Conservation (phyloP, 139 green algal species). For the Chlamydomonas eustigma region DNA sequence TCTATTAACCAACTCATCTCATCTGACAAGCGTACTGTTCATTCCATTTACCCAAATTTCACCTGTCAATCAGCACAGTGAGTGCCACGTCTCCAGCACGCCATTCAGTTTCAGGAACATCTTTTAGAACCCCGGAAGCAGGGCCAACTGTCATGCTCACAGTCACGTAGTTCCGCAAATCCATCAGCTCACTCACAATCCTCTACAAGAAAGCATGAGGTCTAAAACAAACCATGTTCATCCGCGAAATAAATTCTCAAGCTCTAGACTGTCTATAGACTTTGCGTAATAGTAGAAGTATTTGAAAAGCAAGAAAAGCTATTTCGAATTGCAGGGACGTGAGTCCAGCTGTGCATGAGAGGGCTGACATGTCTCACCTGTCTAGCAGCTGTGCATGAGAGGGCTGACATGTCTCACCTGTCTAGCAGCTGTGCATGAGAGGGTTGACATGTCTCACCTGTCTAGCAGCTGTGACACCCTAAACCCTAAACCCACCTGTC, state of each 20-base stretch:
- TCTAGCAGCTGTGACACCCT: neutral
- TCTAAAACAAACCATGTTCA: neutral
- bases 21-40: neutral
- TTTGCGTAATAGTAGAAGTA: too few species aligned
- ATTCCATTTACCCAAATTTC: neutral
- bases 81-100: slow-evolving; percentile 65
- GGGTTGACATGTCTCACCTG: too few species aligned
- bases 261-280: neutral
- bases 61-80: slow-evolving; percentile 74
- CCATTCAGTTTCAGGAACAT: slow-evolving; percentile 44
- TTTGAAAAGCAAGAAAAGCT: neutral
- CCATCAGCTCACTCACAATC: slow-evolving; percentile 70
- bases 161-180: slow-evolving; percentile 46
- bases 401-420: too few species aligned
- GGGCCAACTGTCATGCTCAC: slow-evolving; percentile 55
- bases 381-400: too few species aligned
- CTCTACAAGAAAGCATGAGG: slow-evolving; percentile 45
- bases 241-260: neutral
- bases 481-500: neutral
- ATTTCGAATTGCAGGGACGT: neutral
- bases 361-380: too few species aligned
- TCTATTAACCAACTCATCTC: neutral
- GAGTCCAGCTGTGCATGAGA: too few species aligned
- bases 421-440: too few species aligned
- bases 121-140: slow-evolving; percentile 41